Evolutionary conservation across 2,329 filamentous ascomycete genomes (phyloP).

Genomic region (Alternaria brassicicola): DNA sequence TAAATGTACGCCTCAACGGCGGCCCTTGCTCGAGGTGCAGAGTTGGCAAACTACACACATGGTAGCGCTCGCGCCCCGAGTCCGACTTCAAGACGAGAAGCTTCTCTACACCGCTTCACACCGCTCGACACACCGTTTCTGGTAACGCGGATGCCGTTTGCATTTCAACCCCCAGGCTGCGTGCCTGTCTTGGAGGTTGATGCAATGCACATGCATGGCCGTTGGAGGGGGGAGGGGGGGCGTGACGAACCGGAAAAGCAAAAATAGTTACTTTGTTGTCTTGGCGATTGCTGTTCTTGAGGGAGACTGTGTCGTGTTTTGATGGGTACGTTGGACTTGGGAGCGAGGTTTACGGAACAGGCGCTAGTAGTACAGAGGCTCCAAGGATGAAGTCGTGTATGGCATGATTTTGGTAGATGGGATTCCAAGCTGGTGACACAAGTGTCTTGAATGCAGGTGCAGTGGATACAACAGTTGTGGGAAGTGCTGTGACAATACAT

Average conservation of each 20-base stretch:
- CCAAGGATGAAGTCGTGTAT: neutral
- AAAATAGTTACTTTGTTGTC: neutral
- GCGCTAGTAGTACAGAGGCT: neutral
- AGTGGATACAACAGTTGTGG: too few species aligned
- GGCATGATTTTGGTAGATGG: neutral
- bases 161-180: too few species aligned
- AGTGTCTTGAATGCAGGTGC: neutral
- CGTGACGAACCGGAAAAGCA: neutral
- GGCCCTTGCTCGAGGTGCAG: neutral
- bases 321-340: neutral
- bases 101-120: neutral
- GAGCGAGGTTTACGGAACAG: neutral
- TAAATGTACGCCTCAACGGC: neutral
- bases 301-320: neutral
- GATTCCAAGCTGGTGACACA: neutral
- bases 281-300: neutral
- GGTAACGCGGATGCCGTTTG: too few species aligned
- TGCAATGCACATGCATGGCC: neutral
- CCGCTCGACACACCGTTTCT: neutral
- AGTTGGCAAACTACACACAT: too few species aligned
- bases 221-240: neutral
- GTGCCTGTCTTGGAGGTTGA: neutral
- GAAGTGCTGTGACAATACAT: neutral
- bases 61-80: too few species aligned
- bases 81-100: neutral